A percentile compares a stretch with the other conserved stretches of the same genome.
These are phyloP conservation scores for Lasiosphaeria miniovina DNA, from an alignment of 495 filamentous ascomycete genomes.

Conservation along the genomic window DNA sequence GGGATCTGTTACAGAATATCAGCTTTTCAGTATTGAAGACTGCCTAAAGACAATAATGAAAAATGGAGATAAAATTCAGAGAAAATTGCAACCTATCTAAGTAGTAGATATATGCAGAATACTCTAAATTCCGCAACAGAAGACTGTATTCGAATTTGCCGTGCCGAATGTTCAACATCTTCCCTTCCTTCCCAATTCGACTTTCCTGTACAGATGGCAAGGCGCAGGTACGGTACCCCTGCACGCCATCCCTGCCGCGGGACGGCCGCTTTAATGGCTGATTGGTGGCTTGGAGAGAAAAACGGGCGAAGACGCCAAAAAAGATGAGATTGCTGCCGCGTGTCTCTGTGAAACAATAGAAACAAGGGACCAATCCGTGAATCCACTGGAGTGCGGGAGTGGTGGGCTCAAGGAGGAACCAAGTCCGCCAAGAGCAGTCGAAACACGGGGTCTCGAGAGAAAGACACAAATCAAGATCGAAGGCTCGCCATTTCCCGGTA, in stretches of 20 bases:
- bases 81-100: too few species aligned
- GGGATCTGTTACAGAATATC: background rate
- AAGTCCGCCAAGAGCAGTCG: background rate
- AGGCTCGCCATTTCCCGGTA: too few species aligned
- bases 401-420: background rate
- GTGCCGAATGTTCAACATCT: background rate
- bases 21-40: background rate
- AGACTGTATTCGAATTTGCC: too few species aligned
- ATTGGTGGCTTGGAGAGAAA: background rate
- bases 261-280: background rate
- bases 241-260: constrained; percentile 1
- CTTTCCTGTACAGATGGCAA: background rate
- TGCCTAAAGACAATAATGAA: background rate
- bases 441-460: background rate
- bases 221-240: constrained; percentile 4
- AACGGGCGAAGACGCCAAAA: background rate
- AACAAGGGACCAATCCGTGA: constrained; percentile 4
- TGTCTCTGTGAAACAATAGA: background rate
- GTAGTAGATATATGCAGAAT: background rate
- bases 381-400: background rate
- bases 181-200: background rate
- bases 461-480: background rate
- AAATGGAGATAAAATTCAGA: background rate
- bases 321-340: background rate
- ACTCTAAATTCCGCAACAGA: background rate